phyloP scores from a whole-genome alignment of 768 basidiomycete genomes.

The Xanthoconium stramineum region DNA sequence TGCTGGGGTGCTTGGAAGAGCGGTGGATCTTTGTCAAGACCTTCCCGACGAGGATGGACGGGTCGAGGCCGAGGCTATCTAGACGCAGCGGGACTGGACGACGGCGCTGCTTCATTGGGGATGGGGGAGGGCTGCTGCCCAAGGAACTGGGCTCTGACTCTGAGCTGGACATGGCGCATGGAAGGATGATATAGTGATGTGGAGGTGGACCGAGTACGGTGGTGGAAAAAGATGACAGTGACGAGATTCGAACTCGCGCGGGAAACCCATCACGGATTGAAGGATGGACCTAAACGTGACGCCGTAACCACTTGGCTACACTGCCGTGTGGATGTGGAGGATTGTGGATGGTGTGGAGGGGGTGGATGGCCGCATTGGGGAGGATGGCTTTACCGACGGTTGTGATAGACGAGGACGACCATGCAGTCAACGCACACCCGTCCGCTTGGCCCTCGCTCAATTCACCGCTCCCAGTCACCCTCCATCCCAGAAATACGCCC shows the following conservation, averaged over 20 bases:
- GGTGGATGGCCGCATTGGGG: not conserved
- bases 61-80: conserved; percentile 36
- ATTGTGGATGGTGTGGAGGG: not conserved
- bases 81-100: conserved; percentile 37
- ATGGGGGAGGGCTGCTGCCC: conserved; percentile 15
- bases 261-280: conserved; percentile 54
- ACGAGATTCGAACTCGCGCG: conserved; percentile 62
- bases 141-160: conserved; percentile 13
- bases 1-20: conserved; percentile 42
- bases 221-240: conserved; percentile 41
- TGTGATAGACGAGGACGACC: conserved; percentile 16
- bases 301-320: conserved; percentile 61
- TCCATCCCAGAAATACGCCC: conserved; percentile 37
- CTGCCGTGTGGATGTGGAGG: conserved; percentile 29
- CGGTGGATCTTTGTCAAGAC: conserved; percentile 37
- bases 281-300: conserved; percentile 48
- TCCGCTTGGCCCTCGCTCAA: conserved; percentile 51
- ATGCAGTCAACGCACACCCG: conserved; percentile 33
- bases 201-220: conserved; percentile 13
- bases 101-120: conserved; percentile 27
- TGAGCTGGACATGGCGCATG: conserved; percentile 16
- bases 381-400: conserved; percentile 7
- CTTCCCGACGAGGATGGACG: conserved; percentile 43
- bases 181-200: conserved; percentile 3
- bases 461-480: conserved; percentile 43